These are phyloP conservation scores for Cyclocybe cylindracea DNA, from an alignment of 768 basidiomycete species.

Conservation along the genomic window DNA sequence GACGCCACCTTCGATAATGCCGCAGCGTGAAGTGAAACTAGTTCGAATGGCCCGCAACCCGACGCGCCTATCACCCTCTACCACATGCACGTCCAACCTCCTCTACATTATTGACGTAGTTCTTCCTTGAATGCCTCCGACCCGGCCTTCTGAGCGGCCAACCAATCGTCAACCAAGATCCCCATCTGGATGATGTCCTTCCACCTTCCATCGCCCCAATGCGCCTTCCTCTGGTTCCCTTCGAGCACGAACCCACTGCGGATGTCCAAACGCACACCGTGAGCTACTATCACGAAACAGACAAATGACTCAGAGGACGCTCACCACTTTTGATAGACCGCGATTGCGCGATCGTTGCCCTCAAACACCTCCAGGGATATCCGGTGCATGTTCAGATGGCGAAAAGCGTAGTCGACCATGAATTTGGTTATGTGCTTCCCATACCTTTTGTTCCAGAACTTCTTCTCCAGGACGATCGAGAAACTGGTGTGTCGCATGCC, in stretches of 20 bases:
- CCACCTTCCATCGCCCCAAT: conserved; percentile 21
- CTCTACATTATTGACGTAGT: no score
- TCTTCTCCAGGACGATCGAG: neutral
- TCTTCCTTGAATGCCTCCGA: no score
- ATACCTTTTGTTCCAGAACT: conserved; percentile 41
- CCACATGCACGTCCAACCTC: neutral
- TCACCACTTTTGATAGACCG: conserved; percentile 44
- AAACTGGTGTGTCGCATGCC: conserved; percentile 2
- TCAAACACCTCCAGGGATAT: conserved; percentile 40
- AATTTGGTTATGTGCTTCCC: conserved; percentile 42
- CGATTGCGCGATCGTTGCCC: conserved; percentile 37
- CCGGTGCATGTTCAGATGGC: conserved; percentile 38
- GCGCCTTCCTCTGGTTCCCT: conserved; percentile 17
- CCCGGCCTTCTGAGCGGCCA: neutral
- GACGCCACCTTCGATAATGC: neutral
- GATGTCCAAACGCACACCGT: no score
- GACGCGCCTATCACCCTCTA: neutral
- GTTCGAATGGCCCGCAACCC: neutral
- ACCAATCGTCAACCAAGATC: conserved; percentile 25
- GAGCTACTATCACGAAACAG: neutral
- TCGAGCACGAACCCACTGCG: conserved; percentile 23
- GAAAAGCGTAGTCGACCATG: conserved; percentile 41
- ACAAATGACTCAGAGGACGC: conserved; percentile 11
- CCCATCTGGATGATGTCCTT: conserved; percentile 22
- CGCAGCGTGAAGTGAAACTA: no score